Percentiles rank a stretch among this genome's conserved stretches.
Conservation (phyloP, 164 flowering plant species). For the Sextonia rubra region DNA sequence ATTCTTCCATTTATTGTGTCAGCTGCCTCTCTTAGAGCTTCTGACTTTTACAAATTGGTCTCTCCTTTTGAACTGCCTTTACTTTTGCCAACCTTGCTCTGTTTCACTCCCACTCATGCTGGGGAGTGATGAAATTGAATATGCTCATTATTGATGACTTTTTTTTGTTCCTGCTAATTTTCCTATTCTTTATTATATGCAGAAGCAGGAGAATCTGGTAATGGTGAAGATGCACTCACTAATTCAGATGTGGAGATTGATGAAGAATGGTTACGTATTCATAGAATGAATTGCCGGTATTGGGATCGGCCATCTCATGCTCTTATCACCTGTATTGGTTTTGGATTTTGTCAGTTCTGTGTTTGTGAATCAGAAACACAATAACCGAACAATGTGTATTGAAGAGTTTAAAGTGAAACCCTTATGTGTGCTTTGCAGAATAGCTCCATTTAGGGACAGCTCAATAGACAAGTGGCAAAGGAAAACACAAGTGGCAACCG, state of each 20-base stretch:
- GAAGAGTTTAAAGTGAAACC: too few species aligned
- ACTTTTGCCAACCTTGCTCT: neutral
- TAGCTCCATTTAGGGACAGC: constrained; percentile 67
- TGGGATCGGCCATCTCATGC: constrained; percentile 1
- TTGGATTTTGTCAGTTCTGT: neutral
- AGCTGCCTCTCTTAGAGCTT: neutral
- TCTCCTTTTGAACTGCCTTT: neutral
- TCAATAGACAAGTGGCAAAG: constrained; percentile 96
- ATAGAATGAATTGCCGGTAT: constrained; percentile 71
- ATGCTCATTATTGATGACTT: neutral
- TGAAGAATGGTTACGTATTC: constrained; percentile 63
- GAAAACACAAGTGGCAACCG: constrained; percentile 82
- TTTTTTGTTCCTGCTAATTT: neutral
- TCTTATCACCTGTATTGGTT: neutral
- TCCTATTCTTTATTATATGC: neutral
- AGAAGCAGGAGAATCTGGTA: constrained; percentile 29
- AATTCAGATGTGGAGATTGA: constrained; percentile 31
- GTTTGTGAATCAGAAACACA: neutral
- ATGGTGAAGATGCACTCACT: constrained; percentile 25
- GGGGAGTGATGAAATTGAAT: neutral
- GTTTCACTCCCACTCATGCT: neutral
- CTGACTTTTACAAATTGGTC: neutral
- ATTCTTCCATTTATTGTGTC: neutral
- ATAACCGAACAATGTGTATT: too few species aligned
- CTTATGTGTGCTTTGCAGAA: constrained; percentile 32